Base-by-base conservation (phyloP, 2,329 filamentous ascomycete species). In the Myriosclerotinia duriaeana region DNA sequence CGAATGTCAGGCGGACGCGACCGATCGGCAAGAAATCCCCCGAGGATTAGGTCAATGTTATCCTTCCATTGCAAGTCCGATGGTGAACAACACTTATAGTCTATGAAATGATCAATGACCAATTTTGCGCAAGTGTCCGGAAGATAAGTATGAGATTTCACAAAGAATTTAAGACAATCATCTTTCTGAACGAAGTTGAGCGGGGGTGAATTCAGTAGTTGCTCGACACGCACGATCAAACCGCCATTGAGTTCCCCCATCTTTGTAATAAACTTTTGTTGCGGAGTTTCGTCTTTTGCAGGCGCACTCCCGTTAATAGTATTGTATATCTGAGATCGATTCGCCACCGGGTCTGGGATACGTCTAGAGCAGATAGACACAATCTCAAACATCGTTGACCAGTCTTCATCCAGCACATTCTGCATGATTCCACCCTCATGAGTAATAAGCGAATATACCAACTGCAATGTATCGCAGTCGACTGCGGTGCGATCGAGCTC, bases 41-140 rank as follows among this genome's bases (percentile, higher is more conserved):
- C 80, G 20, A 91, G 76, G 1, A 92, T 82, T 36, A 85, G 78
- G 20, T 79, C 78, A 64, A 89, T 80, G 63, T 91, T 89, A 2
- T 82, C 78, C 69, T 89, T 83, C 90, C 89, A 93, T 46, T 85
- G 80, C 56, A 82, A 77, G 71, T 91, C 88, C 0, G 89, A 90
- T 2, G 90, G 90, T 54, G 88, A 89, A 72, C 90, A 90, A 72
- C 86, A 88, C 55, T 88, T 82, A 70, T 89, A 89, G 64, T 90
- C 85, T 65, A 84, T 83, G 70, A 89, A 90, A 74, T 91, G 87
- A 54, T 86, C 83, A 53, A 92, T 82, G 34, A 92, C 83, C 14
- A 89, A 79, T 56, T 83, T 83, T 1, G 85, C 87, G 11, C 86
- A 85, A 5, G 84, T 83, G 73, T 92, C 87, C 7, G 87, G 87